phyloP scores from a whole-genome alignment of 768 basidiomycete species.

The Lentinula detonsa region DNA sequence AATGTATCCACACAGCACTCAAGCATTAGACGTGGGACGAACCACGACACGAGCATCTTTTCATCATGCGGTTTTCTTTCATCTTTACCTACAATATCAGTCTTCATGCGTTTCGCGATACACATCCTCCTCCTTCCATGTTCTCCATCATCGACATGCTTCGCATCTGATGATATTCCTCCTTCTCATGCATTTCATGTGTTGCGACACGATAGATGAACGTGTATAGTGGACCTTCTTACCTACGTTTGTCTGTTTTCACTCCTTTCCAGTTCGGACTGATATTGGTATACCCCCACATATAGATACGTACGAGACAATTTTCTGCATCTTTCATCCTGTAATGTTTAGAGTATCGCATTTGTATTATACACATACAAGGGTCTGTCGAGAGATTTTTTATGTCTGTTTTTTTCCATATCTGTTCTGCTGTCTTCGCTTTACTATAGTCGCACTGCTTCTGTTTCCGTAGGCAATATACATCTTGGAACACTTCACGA shows the following conservation, averaged over 20 bases:
- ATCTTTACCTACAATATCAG: slow-evolving; percentile 34
- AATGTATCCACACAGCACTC: background rate
- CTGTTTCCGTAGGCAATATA: slow-evolving; percentile 5
- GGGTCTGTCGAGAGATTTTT: slow-evolving; percentile 8
- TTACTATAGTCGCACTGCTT: slow-evolving; percentile 5
- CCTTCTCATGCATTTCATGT: background rate
- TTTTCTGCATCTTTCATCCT: slow-evolving; percentile 18
- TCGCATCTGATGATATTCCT: background rate
- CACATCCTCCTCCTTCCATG: slow-evolving; percentile 29
- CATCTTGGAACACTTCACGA: background rate
- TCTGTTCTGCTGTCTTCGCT: slow-evolving; percentile 2
- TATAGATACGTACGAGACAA: slow-evolving; percentile 47
- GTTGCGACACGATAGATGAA: slow-evolving; percentile 9
- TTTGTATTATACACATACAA: background rate
- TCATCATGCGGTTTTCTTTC: slow-evolving; percentile 30
- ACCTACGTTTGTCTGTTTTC: slow-evolving; percentile 43
- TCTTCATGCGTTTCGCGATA: slow-evolving; percentile 47
- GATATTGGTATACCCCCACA: slow-evolving; percentile 18
- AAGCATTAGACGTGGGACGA: slow-evolving; percentile 7
- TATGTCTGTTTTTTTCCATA: slow-evolving; percentile 11
- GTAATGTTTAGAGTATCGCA: slow-evolving; percentile 3
- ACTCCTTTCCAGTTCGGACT: slow-evolving; percentile 2
- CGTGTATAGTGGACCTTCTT: slow-evolving; percentile 27
- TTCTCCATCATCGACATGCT: slow-evolving; percentile 11
- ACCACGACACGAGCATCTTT: slow-evolving; percentile 28